Conservation (phyloP, 108 stramenopile genomes). For the Conticribra guillardii region DNA sequence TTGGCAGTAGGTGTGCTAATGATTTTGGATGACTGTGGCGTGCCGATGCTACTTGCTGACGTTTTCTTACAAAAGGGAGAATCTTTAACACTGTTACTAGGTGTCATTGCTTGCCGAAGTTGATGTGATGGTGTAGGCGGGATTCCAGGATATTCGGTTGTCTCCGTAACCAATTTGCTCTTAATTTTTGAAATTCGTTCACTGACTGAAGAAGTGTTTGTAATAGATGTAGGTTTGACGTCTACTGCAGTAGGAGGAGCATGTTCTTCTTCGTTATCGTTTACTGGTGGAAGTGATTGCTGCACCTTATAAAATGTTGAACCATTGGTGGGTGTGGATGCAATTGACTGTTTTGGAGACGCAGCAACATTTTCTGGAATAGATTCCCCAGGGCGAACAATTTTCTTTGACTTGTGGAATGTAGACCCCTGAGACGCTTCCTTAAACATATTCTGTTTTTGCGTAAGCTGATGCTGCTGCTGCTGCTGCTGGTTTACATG, state of each 20-base stretch:
- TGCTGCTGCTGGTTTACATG: not conserved
- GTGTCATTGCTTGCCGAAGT: not conserved
- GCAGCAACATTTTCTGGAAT: conserved; percentile 2
- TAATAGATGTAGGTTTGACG: no score
- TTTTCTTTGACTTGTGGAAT: conserved; percentile 50
- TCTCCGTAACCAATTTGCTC: no score
- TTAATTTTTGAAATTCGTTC: no score
- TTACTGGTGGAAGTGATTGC: no score
- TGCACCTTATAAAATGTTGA: no score
- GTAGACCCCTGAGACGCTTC: conserved; percentile 42
- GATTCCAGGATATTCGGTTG: not conserved
- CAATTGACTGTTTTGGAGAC: not conserved
- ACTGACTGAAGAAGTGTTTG: no score
- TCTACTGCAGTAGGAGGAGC: no score
- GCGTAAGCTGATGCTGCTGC: not conserved
- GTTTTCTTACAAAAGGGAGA: conserved; percentile 9
- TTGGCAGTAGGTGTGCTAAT: not conserved
- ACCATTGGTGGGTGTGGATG: not conserved
- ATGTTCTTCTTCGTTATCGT: no score
- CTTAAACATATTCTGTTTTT: conserved; percentile 39
- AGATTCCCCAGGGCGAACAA: conserved; percentile 27
- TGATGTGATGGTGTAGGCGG: not conserved
- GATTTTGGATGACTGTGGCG: conserved; percentile 1
- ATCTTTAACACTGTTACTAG: conserved; percentile 4
- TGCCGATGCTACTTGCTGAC: not conserved